Evolutionary conservation across 352 stramenopile genomes (phyloP).

Genomic region (Globisporangium uncinulatum): DNA sequence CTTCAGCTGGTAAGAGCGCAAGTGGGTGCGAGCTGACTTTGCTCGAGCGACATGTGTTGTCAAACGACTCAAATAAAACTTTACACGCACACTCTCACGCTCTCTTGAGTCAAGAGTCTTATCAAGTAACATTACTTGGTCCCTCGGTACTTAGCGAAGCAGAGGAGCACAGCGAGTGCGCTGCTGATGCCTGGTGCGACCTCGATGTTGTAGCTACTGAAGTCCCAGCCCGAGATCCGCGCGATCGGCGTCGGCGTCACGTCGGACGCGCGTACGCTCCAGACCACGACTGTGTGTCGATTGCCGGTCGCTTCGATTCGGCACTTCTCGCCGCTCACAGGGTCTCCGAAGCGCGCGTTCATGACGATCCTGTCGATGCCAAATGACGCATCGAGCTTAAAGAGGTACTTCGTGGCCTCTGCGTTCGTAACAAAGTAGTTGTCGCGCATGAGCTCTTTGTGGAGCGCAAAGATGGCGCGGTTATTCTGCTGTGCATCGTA

Average conservation of each 20-base stretch:
- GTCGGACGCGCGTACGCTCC: slow-evolving; percentile 11
- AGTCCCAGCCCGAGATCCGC: slow-evolving; percentile 9
- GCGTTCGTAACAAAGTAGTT: slow-evolving; percentile 13
- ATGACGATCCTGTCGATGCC: slow-evolving; percentile 15
- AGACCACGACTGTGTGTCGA: slow-evolving; percentile 11
- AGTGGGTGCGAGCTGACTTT: no score
- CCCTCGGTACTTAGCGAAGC: slow-evolving; percentile 1
- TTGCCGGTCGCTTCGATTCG: slow-evolving; percentile 14
- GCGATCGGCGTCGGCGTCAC: slow-evolving; percentile 5
- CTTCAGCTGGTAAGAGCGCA: no score
- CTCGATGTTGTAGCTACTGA: slow-evolving; percentile 10
- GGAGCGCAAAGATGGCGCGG: background rate
- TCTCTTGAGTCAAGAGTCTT: no score
- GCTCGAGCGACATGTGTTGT: no score
- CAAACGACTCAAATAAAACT: no score
- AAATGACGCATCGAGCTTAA: slow-evolving; percentile 11
- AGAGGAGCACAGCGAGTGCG: slow-evolving; percentile 10
- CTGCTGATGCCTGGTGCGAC: slow-evolving; percentile 9
- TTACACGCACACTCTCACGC: no score
- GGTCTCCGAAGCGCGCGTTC: slow-evolving; percentile 11
- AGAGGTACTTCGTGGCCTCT: slow-evolving; percentile 14
- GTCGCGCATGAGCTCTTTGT: background rate
- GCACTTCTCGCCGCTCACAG: slow-evolving; percentile 5
- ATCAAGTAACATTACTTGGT: no score
- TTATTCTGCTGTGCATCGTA: background rate